Evolutionary conservation across 2,329 filamentous ascomycete species (phyloP), one percentile per base, ranked within the genome.

Genomic region (Ophiognomonia clavigignenti-juglandacearum): DNA sequence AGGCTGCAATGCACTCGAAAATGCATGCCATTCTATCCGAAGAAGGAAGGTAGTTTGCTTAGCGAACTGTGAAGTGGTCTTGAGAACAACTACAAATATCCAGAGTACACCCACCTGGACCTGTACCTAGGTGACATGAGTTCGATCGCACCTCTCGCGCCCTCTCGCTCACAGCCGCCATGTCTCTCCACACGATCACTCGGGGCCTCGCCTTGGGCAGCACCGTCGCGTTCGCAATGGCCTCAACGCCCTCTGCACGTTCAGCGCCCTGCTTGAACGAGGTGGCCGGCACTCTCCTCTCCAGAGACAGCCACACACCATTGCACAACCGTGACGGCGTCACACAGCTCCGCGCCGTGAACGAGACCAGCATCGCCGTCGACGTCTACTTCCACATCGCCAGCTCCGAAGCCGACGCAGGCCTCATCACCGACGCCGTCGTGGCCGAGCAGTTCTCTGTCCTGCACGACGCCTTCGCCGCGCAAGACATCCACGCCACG

Each of bases 311-410:
- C 29, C 10, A 13, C 29, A n/a, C 4, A 31, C 29, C 29, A 31
- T 4, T 31, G 10, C 29, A 4, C 5, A 31, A 13, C 11, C 29
- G 29, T 31, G 29, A 13, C 10, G 29, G 29, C 5, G 11, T 5
- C 29, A 31, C n/a, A 31, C 29, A n/a, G 5, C 29, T n/a, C n/a
- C n/a, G 29, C n/a, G 29, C 29, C 29, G 29, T 31, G 11, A 31
- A 31, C 10, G 29, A 31, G 29, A 31, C 29, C 13, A 31, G 29
- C 19, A 45, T 37, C n/a, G 35, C 43, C 3, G 32, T 45, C n/a
- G 43, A 45, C 3, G 43, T 45, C 3, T 39, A 45, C n/a, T 45
- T 45, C 20, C 43, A 45, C 23, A 37, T 45, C 35, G n/a, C 43
- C 20, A 45, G 43, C 35, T 39, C 43, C 7, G 32, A 45, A 22